Percentiles rank a stretch among this genome's conserved stretches.
Evolutionary conservation across 2,329 filamentous ascomycete species (phyloP).

Genomic region (Hypoxylon sp.): DNA sequence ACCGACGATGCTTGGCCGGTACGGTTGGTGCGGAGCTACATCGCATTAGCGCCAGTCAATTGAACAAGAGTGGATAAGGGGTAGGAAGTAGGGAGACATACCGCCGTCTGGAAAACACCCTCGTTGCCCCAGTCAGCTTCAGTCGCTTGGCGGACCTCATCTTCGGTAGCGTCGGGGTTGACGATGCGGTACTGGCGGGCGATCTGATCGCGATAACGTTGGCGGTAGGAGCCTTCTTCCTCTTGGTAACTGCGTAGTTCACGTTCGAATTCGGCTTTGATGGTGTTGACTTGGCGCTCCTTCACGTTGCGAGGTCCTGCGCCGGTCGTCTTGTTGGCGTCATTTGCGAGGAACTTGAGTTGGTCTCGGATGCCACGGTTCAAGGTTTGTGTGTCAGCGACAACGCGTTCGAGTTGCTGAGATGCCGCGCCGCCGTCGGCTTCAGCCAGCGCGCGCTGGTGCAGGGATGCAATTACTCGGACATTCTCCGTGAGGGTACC

Average conservation of each 20-base stretch:
- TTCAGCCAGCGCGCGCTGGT: conserved; percentile 79
- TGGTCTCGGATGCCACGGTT: conserved; percentile 84
- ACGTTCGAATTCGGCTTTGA: conserved; percentile 80
- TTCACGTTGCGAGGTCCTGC: conserved; percentile 73
- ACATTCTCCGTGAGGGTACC: conserved; percentile 76
- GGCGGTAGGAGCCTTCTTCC: conserved; percentile 79
- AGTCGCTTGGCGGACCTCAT: conserved; percentile 77
- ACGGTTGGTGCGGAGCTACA: conserved; percentile 80
- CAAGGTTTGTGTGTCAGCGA: conserved; percentile 78
- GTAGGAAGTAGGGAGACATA: conserved; percentile 61
- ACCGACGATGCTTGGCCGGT: conserved; percentile 80
- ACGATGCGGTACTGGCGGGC: conserved; percentile 85
- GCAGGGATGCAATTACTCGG: conserved; percentile 75
- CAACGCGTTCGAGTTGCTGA: conserved; percentile 75
- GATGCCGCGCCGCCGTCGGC: conserved; percentile 69
- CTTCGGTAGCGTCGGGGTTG: conserved; percentile 82
- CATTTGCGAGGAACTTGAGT: conserved; percentile 81
- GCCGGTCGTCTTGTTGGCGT: conserved; percentile 75
- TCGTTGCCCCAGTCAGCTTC: conserved; percentile 82
- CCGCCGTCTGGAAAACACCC: conserved; percentile 85
- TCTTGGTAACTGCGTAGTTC: conserved; percentile 79
- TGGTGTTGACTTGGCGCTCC: conserved; percentile 75
- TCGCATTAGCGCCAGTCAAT: conserved; percentile 30
- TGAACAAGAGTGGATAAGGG: background rate
- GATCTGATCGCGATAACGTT: conserved; percentile 82